phyloP scores from a whole-genome alignment of 345 rosid species.

The Gossypioides kirkii region DNA sequence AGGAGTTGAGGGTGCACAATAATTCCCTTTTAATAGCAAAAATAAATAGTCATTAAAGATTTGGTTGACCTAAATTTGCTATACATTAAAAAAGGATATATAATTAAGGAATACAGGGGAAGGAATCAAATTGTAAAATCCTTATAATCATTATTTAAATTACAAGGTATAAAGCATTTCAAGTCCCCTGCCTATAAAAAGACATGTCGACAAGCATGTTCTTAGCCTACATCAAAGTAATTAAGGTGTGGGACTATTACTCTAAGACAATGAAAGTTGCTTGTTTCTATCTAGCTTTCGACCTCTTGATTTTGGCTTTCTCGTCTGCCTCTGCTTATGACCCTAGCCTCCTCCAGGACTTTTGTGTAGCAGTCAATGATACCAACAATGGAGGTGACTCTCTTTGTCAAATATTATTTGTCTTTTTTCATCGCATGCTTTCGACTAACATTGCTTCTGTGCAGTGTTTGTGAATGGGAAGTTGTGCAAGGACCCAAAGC shows the following conservation, averaged over 20 bases:
- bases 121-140: too few relatives aligned
- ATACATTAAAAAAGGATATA: neutral
- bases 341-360: conserved; percentile 6
- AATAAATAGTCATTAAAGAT: neutral
- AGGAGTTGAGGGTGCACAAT: too few relatives aligned
- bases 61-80: neutral
- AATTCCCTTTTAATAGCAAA: neutral
- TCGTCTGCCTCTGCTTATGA: neutral
- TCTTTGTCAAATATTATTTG: neutral
- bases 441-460: neutral
- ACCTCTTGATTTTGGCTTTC: neutral
- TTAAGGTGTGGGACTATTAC: neutral
- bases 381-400: neutral
- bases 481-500: neutral
- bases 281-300: neutral
- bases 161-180: neutral
- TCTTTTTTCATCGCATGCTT: neutral
- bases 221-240: neutral
- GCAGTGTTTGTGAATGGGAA: neutral
- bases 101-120: neutral
- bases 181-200: neutral
- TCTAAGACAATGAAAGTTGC: neutral
- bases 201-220: neutral
- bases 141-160: too few relatives aligned
- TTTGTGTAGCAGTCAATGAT: conserved; percentile 7